Evolutionary conservation across 2,329 filamentous ascomycete species (phyloP), one percentile per base, ranked within the genome.

Genomic region (Leptographium lundbergii): DNA sequence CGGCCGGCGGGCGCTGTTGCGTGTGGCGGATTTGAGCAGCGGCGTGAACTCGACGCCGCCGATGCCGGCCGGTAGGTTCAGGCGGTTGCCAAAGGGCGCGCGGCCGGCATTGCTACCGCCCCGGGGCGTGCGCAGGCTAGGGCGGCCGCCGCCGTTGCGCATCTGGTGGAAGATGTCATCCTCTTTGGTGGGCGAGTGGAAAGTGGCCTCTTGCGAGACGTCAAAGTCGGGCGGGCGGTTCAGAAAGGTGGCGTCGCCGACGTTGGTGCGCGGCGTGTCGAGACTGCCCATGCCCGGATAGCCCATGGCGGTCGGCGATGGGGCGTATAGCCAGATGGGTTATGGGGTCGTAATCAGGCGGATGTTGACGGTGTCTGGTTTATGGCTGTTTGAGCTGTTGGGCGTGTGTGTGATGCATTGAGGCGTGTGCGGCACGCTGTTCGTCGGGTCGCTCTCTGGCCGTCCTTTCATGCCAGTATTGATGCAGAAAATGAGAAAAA

Each of bases 31-130:
- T 72, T 95, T 96, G 69, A 99, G 82, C 65, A 99, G 76, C 0
- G 95, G 94, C 0, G 94, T 99, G 71, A 99, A 99, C 67, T 99
- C 95, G 66, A 85, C 86, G 58, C 81, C 82, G 52, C 77, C 81
- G 50, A 85, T 73, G 63, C 81, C 80, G 45, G 78, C 76, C 25
- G 86, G 87, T 25, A 90, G 77, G 66, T 90, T 94, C 66, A 82
- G 82, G 65, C 84, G 81, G 70, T 88, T 83, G 62, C 81, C 81
- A 50, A 96, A 79, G 24, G 87, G 84, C 22, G 85, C 82, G 63
- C 88, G 85, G 2, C 48, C 57, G 14, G 17, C 51, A 17, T 19
- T 19, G 53, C 58, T 63, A 52, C 66, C 73, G 59, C 81, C 81
- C 63, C 86, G 84, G 36, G 92, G 92, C 57, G 92, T 96, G 67